Evolutionary conservation across 495 filamentous ascomycete species (phyloP).

Genomic region (Staphylotrichum tortipilum): DNA sequence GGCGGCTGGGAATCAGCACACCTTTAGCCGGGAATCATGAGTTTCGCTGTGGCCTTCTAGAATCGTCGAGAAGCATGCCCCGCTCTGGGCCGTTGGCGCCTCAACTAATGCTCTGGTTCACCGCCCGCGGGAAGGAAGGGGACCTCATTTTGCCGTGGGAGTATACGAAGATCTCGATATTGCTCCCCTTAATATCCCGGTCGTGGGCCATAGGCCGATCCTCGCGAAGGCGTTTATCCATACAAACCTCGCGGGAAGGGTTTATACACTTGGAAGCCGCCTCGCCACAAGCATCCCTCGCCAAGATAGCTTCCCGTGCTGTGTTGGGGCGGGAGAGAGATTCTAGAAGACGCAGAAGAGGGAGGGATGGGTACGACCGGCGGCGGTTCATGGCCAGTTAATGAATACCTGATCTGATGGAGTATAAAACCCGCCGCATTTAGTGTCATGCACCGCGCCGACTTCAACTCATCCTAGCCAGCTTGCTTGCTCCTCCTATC

Average conservation of each 20-base stretch:
- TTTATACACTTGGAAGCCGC: background rate
- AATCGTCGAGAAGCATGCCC: background rate
- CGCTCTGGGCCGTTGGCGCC: background rate
- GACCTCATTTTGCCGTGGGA: background rate
- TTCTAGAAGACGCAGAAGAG: background rate
- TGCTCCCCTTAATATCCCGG: background rate
- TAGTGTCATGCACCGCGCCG: too few species aligned
- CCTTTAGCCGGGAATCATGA: background rate
- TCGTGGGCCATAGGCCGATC: background rate
- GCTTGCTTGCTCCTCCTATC: too few species aligned
- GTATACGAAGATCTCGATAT: background rate
- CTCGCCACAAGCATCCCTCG: background rate
- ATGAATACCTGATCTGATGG: too few species aligned
- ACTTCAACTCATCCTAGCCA: too few species aligned
- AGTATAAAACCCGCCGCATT: too few species aligned
- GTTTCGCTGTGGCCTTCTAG: background rate
- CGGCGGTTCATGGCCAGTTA: too few species aligned
- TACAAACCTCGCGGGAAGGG: background rate
- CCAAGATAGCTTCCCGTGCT: background rate
- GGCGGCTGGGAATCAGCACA: too few species aligned
- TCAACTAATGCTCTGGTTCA: background rate
- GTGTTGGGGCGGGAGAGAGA: background rate
- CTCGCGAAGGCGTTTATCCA: background rate
- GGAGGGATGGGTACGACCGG: background rate
- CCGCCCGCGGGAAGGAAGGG: background rate